Evolutionary conservation across 208 protist genomes (phyloP), one percentile per base, ranked within the genome.

Genomic region (Tritrichomonas musculus): DNA sequence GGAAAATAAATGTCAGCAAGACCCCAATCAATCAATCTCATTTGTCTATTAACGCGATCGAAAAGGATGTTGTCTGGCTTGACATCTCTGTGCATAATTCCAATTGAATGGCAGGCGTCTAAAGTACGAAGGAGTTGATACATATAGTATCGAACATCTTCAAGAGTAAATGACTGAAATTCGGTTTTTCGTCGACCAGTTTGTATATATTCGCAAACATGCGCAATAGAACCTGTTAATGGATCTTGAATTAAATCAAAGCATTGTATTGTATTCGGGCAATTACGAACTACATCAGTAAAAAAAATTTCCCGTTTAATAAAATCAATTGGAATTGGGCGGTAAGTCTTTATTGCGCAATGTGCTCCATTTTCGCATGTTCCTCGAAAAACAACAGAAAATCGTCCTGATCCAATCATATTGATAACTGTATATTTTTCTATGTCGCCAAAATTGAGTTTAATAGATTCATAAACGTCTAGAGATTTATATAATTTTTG

Each of bases 11-110:
- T 99, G 96, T 99, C 98, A 11, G 98, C 99, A 1, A 99, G 94
- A 66, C 99, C 97, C 94, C 95, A 96, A 77, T 96, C 94, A 93
- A 99, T 99, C 13, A 99, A 96, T 30, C 98, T 95, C 57, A 99
- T 94, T 88, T 95, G 75, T 13, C 97, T 95, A 41, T 97, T 96
- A 66, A 96, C 94, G 96, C 99, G 98, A 94, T 99, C 98, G 95
- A 99, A 99, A 96, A 99, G 99, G 27, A 99, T 97, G 93, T 99
- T 99, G 93, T 99, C 98, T 49, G 98, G 98, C 95, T 99, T 99
- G 2, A 88, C 41, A 39, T 88, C 77, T 57, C 77, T 25, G 30
- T 88, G 77, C 44, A 88, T 88, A 39, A 88, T 88, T 57, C 77
- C 77, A 14, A 65, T 64, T 22, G 92, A 94, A 92, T 95, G 94